Percentiles rank a stretch among this genome's conserved stretches.
Conservation (phyloP, 1,284 basidiomycete genomes). For the Sutorius eximius region DNA sequence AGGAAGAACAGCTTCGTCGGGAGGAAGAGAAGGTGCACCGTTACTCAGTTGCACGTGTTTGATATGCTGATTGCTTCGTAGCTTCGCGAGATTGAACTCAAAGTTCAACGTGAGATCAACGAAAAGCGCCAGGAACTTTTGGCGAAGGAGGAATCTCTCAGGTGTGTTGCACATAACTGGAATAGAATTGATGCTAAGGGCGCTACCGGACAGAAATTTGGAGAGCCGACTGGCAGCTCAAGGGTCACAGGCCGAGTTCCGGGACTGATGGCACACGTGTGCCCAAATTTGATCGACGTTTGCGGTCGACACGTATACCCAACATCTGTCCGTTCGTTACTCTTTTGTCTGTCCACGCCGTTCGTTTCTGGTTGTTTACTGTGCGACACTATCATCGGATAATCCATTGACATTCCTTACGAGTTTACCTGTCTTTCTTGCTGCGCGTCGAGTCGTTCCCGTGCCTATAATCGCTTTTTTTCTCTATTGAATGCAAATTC, state of each 20-base stretch:
- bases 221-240: constrained; percentile 89
- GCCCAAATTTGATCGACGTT: constrained; percentile 23
- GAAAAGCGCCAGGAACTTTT: constrained; percentile 97
- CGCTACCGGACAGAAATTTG: constrained; percentile 60
- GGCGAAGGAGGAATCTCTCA: constrained; percentile 89
- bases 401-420: constrained; percentile 40
- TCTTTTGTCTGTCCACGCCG: constrained; percentile 28
- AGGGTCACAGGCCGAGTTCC: constrained; percentile 66
- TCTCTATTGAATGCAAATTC: constrained; percentile 9
- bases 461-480: constrained; percentile 25
- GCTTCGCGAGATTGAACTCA: constrained; percentile 97
- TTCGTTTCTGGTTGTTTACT: constrained; percentile 36
- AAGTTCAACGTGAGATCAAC: constrained; percentile 97
- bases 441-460: constrained; percentile 21
- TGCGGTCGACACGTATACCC: constrained; percentile 36
- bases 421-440: constrained; percentile 35
- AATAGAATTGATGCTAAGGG: constrained; percentile 1
- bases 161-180: constrained; percentile 44
- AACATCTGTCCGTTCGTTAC: constrained; percentile 35
- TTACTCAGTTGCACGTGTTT: not conserved
- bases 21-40: constrained; percentile 88
- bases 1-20: constrained; percentile 96
- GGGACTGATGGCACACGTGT: constrained; percentile 42
- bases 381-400: constrained; percentile 37
- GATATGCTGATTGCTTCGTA: constrained; percentile 35